phyloP scores from a whole-genome alignment of 2,329 filamentous ascomycete species.

The Penicillium sp. region DNA sequence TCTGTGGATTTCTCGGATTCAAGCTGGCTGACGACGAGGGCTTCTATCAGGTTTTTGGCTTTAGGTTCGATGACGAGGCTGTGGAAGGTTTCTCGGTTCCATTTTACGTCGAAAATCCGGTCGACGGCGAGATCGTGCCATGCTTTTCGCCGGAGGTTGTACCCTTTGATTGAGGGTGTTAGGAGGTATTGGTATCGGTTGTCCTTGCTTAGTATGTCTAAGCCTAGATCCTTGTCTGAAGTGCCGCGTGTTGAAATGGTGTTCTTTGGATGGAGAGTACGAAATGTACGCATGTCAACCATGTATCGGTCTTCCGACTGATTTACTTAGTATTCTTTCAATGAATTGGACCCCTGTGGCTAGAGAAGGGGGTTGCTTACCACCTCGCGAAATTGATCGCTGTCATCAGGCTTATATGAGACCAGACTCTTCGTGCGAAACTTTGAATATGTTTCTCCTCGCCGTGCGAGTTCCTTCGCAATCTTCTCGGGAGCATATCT shows the following conservation, averaged over 20 bases:
- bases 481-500: background rate
- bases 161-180: conserved; percentile 11
- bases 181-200: background rate
- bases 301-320: conserved; percentile 13
- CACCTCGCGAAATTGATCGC: background rate
- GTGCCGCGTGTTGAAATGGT: background rate
- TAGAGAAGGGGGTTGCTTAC: background rate
- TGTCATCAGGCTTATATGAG: background rate
- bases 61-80: conserved; percentile 19
- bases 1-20: background rate
- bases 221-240: background rate
- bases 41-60: background rate
- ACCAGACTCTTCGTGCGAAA: background rate
- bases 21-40: background rate
- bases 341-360: too few relatives aligned
- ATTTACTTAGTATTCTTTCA: background rate
- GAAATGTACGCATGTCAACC: conserved; percentile 13
- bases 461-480: background rate
- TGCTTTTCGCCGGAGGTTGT: conserved; percentile 11
- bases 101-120: conserved; percentile 17
- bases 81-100: conserved; percentile 24
- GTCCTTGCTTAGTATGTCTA: background rate
- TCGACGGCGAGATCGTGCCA: conserved; percentile 12
- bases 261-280: conserved; percentile 3
- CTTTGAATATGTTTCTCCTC: background rate